These are phyloP conservation scores for Pelargonium cotyledonis DNA, from an alignment of 441 rosid genomes.

Conservation along the genomic window DNA sequence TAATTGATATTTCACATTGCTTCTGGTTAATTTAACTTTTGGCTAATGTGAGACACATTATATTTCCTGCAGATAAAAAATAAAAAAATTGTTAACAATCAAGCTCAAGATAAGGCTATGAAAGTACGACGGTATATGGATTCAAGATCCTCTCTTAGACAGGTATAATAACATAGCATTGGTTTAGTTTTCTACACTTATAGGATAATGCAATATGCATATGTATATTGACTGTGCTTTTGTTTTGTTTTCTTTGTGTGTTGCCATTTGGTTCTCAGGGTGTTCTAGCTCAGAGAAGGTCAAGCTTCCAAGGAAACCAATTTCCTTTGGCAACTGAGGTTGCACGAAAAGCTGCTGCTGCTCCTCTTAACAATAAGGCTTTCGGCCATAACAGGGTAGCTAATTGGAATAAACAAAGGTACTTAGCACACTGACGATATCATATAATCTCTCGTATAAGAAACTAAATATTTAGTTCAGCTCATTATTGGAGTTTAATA, in stretches of 20 bases:
- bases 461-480: slow-evolving; percentile 6
- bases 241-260: not conserved
- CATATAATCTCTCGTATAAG: not conserved
- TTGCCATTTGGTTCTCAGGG: slow-evolving; percentile 41
- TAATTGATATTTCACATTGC: not conserved
- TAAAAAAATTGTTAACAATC: slow-evolving; percentile 34
- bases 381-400: slow-evolving; percentile 37
- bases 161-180: slow-evolving; percentile 34
- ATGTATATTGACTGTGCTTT: not conserved
- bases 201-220: not conserved
- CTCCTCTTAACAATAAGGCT: slow-evolving; percentile 45
- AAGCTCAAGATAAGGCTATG: slow-evolving; percentile 38
- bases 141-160: slow-evolving; percentile 67
- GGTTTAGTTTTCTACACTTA: slow-evolving; percentile 1
- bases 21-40: not conserved
- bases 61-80: slow-evolving; percentile 48
- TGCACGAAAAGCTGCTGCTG: slow-evolving; percentile 53
- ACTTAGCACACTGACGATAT: slow-evolving; percentile 5
- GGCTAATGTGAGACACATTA: slow-evolving; percentile 13
- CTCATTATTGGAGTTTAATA: not conserved
- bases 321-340: slow-evolving; percentile 54
- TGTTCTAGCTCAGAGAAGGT: slow-evolving; percentile 62
- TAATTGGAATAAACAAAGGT: slow-evolving; percentile 65
- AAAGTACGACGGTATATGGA: slow-evolving; percentile 50
- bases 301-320: slow-evolving; percentile 56